Base-by-base conservation (phyloP, 2,329 filamentous ascomycete species). In the Pochonia chlamydosporia region DNA sequence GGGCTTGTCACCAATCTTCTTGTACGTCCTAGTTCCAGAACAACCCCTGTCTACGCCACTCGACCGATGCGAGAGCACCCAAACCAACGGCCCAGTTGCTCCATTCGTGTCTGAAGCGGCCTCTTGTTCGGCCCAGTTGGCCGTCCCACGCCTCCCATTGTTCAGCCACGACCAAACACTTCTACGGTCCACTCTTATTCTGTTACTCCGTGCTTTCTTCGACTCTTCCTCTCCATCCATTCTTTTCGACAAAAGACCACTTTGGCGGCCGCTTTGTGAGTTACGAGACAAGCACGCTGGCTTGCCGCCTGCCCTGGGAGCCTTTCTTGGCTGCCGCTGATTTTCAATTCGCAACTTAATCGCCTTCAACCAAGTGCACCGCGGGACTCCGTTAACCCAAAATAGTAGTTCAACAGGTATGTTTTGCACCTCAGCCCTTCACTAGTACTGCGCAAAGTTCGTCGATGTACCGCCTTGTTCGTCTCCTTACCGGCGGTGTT, bases 151-250 rank as follows among this genome's bases (percentile, higher is more conserved):
- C 39, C 39, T 41, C 39, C 23, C 23, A 28, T 41, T 41, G 39
- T 25, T 28, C 16, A 16, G 23, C 30, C 28, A 44, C 41, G 28
- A 24, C 41, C 41, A 43, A 9, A 31, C 42, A 31, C n/a, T 31
- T 45, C 16, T 18, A 33, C 14, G 21, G 8, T 39, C 35, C 43
- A 45, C 43, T 45, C 43, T 40, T 25, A 21, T 44, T 30, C 33
- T 44, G 43, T 36, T 26, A 26, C 31, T 37, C 23, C 6, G 21
- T 30, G 24, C 6, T 26, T 42, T 20, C 18, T 45, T 21, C 25
- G 14, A 13, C 39, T 45, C 35, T 45, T 24, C 42, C 33, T 31
- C 43, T 13, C 25, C 33, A 40, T 8, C 35, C 43, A 30, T n/a
- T 7, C 43, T 16, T 39, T 40, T 26, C 43, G 24, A 18, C 14